Conservation (phyloP, 2,329 filamentous ascomycete genomes). For the Diplodia mutila region DNA sequence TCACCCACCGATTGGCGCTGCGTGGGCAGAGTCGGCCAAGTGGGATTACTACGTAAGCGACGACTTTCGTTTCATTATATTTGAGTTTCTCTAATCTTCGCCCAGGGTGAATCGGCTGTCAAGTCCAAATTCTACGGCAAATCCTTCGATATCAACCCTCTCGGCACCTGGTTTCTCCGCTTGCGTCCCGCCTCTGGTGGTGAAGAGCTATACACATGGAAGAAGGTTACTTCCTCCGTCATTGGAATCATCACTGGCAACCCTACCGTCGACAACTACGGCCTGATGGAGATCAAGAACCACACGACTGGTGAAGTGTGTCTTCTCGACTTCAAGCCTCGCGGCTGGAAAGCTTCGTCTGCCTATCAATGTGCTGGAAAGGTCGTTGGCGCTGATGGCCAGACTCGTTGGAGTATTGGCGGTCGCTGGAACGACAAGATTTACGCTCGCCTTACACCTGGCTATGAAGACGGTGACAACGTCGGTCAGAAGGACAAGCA, state of each 20-base stretch:
- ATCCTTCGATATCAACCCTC: constrained; percentile 93
- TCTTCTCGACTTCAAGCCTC: constrained; percentile 86
- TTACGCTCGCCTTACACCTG: constrained; percentile 89
- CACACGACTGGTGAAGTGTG: constrained; percentile 94
- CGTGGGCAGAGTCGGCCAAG: constrained; percentile 85
- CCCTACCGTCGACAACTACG: constrained; percentile 97
- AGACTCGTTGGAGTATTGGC: constrained; percentile 84
- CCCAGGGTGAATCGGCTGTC: constrained; percentile 83
- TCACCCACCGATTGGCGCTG: constrained; percentile 91
- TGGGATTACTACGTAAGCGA: constrained; percentile 83
- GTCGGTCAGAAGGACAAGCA: constrained; percentile 57
- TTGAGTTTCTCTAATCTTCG: neutral
- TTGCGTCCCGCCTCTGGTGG: constrained; percentile 75
- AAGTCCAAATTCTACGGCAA: constrained; percentile 98
- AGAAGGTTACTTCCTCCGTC: constrained; percentile 97
- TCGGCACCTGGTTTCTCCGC: constrained; percentile 95
- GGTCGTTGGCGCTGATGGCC: constrained; percentile 77
- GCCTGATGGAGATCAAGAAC: constrained; percentile 95
- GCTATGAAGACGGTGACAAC: constrained; percentile 69
- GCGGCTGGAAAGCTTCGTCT: constrained; percentile 92
- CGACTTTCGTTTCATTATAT: neutral
- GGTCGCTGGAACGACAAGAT: constrained; percentile 98
- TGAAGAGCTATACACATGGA: constrained; percentile 95
- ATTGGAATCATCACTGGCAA: constrained; percentile 97
- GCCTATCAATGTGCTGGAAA: constrained; percentile 89